Conservation (phyloP, 331 rosid genomes). For the Acacia pycnantha region DNA sequence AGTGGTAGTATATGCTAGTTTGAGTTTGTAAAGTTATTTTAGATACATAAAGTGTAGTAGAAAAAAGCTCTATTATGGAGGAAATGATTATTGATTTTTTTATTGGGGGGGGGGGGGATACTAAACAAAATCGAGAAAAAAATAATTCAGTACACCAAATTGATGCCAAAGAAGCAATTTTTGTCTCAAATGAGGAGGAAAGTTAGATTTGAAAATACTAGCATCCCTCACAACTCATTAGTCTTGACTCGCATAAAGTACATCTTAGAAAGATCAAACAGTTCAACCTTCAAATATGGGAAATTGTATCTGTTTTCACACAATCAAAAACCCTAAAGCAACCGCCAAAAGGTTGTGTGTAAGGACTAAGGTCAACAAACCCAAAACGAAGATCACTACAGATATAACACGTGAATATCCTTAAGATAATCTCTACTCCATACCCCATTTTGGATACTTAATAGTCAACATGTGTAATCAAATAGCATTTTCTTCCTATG, state of each 20-base stretch:
- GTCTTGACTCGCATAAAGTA: not conserved
- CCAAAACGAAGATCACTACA: not conserved
- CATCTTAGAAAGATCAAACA: not conserved
- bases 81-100: too few species aligned
- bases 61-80: too few species aligned
- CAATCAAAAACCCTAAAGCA: not conserved
- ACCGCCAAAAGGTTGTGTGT: not conserved
- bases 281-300: not conserved
- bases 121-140: not conserved
- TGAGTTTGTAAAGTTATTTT: not conserved
- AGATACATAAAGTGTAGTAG: not conserved
- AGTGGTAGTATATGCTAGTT: not conserved
- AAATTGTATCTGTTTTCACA: not conserved
- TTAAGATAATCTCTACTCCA: not conserved
- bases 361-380: not conserved
- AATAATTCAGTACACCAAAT: not conserved
- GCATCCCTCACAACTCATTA: not conserved
- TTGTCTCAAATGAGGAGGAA: not conserved
- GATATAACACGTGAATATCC: not conserved
- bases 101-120: not conserved
- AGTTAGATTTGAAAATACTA: not conserved
- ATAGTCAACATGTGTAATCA: not conserved
- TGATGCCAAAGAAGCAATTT: not conserved
- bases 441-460: not conserved
- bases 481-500: not conserved